A percentile compares a stretch with the other conserved stretches of the same genome.
These are phyloP conservation scores for Pseudomassariella vexata DNA, from an alignment of 2,329 filamentous ascomycete species.

Conservation along the genomic window DNA sequence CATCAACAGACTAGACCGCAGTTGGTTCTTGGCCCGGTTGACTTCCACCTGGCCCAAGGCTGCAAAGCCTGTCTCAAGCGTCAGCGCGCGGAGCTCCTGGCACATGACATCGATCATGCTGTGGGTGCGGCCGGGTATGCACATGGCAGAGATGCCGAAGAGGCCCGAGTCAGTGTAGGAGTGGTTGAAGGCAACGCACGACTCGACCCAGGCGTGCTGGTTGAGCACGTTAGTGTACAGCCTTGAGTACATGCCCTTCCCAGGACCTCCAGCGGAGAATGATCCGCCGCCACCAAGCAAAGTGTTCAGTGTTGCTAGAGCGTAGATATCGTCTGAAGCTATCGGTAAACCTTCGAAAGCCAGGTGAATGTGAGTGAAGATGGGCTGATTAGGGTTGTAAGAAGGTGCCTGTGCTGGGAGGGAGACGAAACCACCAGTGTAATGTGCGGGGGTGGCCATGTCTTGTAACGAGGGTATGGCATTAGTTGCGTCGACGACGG, in stretches of 20 bases:
- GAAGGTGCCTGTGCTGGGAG: conserved; percentile 77
- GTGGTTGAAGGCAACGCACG: conserved; percentile 93
- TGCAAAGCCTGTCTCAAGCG: conserved; percentile 67
- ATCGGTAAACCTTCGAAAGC: conserved; percentile 94
- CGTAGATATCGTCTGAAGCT: conserved; percentile 87
- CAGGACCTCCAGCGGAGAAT: conserved; percentile 92
- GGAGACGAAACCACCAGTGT: conserved; percentile 89
- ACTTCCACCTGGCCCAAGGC: conserved; percentile 74
- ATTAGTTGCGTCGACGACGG: conserved; percentile 41
- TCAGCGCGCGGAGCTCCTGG: conserved; percentile 75
- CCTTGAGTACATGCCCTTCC: conserved; percentile 98
- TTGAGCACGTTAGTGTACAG: conserved; percentile 98
- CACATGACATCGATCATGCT: conserved; percentile 95
- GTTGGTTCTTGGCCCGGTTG: conserved; percentile 91
- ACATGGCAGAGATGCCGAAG: conserved; percentile 88
- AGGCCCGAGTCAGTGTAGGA: conserved; percentile 93
- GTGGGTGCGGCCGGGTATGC: conserved; percentile 69
- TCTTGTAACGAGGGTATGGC: conserved; percentile 43
- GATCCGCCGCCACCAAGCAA: conserved; percentile 93
- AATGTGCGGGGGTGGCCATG: conserved; percentile 64
- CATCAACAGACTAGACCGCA: conserved; percentile 86
- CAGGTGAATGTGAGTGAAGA: conserved; percentile 88
- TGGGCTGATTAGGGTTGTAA: conserved; percentile 68
- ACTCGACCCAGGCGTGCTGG: conserved; percentile 96
- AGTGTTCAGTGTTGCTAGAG: conserved; percentile 89